Base-by-base conservation (phyloP, 2,329 filamentous ascomycete genomes). In the Trichoderma oligosporum region DNA sequence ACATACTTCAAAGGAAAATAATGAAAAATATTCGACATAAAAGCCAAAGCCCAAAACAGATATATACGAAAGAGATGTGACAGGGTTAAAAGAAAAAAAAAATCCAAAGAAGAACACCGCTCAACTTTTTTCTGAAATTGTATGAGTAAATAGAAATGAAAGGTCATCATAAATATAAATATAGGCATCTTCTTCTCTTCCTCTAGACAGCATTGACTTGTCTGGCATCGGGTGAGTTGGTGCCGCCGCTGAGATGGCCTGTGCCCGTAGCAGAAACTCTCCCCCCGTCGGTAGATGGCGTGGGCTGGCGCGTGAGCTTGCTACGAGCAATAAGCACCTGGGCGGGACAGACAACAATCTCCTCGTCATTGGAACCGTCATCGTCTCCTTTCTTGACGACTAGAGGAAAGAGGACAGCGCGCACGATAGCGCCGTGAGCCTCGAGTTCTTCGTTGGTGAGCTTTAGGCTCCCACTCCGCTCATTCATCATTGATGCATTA, bases 331-430 rank as follows among this genome's bases (percentile, higher is more conserved):
- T 83, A 60, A 97, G 82, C 33, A 99, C 94, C 72, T 97, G 93
- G 6, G 95, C 94, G 8, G 93, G 93, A 69, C 88, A 96, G 42
- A 99, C 91, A 45, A 97, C 92, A 62, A 96, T 90, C 78, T 97
- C 92, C 64, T 97, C 91, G 55, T 97, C 91, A 55, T 92, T 93
- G 53, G 87, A 82, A 22, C 92, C 94, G 38, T 80, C 78, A 69
- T 97, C 93, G 67, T 96, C 89, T 53, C 92, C 93, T 77, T 94
- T 95, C 77, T 96, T 96, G 66, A 97, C 90, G 16, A 99, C 93
- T 1, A 97, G 81, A 8, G 95, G 95, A 78, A 99, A 99, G 38
- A 99, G 82, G 2, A 99, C 92, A 61, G 96, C 84, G 64, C 94
- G 89, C 38, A 99, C 91, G 16, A 93, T 83, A 24, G 91, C 86